A percentile compares a stretch with the other conserved stretches of the same genome.
These are phyloP conservation scores for Neurospora sp. DNA, from an alignment of 495 filamentous ascomycete species.

Conservation along the genomic window DNA sequence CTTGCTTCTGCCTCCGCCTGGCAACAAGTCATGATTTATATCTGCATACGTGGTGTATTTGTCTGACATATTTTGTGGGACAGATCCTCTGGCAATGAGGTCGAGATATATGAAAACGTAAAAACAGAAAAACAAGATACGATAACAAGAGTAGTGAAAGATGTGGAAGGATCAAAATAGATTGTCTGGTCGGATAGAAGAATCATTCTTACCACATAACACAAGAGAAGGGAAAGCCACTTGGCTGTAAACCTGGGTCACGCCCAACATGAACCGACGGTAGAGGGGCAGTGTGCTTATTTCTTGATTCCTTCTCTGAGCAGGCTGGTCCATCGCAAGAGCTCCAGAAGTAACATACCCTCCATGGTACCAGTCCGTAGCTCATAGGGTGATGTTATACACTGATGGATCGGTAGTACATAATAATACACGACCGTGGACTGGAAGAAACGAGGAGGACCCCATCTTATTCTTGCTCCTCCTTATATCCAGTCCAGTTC, in stretches of 20 bases:
- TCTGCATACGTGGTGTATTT: background rate
- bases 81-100: background rate
- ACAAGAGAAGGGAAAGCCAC: background rate
- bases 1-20: background rate
- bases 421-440: constrained; percentile 3
- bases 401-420: constrained; percentile 10
- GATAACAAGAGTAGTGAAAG: background rate
- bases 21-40: background rate
- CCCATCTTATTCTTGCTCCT: background rate
- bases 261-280: background rate
- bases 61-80: background rate
- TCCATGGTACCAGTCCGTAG: background rate
- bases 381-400: constrained; percentile 3
- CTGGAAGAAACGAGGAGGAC: background rate
- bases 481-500: background rate
- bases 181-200: background rate
- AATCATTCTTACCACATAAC: background rate
- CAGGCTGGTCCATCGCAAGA: background rate
- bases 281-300: constrained; percentile 1
- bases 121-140: background rate
- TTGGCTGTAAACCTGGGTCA: background rate
- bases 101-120: background rate
- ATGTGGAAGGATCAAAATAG: background rate
- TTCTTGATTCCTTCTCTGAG: background rate
- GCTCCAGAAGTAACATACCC: background rate